phyloP scores from a whole-genome alignment of 2,329 filamentous ascomycete species.

The Paracamarosporium sp. region DNA sequence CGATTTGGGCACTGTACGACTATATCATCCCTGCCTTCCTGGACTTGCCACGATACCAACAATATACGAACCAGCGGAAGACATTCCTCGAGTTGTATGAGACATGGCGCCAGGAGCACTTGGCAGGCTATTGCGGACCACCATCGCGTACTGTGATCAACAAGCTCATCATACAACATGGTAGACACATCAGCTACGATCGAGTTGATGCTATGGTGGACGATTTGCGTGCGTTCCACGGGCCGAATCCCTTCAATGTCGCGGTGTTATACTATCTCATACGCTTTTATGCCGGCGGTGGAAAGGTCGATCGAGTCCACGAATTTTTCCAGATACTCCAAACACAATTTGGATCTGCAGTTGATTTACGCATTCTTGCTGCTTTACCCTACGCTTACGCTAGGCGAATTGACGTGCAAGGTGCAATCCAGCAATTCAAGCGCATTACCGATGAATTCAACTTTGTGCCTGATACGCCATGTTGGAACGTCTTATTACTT shows the following conservation, averaged over 20 bases:
- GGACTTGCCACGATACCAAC: conserved; percentile 32
- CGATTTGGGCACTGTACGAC: conserved; percentile 31
- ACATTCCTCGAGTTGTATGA: conserved; percentile 34
- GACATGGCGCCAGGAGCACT: conserved; percentile 25
- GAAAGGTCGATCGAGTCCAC: conserved; percentile 40
- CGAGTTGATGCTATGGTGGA: conserved; percentile 28
- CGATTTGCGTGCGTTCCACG: conserved; percentile 36
- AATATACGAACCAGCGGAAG: conserved; percentile 35
- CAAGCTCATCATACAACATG: conserved; percentile 29
- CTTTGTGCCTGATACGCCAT: conserved; percentile 63
- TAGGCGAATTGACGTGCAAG: conserved; percentile 67
- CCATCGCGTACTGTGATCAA: conserved; percentile 29
- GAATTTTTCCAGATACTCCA: conserved; percentile 39
- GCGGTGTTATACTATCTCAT: conserved; percentile 29
- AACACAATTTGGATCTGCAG: conserved; percentile 6
- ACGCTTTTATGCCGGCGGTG: conserved; percentile 39
- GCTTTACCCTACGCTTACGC: conserved; percentile 73
- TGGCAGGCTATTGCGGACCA: conserved; percentile 16
- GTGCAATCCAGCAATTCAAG: conserved; percentile 67
- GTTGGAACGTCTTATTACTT: conserved; percentile 81
- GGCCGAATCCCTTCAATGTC: conserved; percentile 21
- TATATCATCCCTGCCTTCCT: conserved; percentile 32
- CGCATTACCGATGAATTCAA: conserved; percentile 64
- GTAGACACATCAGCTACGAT: conserved; percentile 20
- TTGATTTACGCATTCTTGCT: conserved; percentile 24